Evolutionary conservation across 306 rosid genomes (phyloP).

Genomic region (Amphicarpaea edgeworthii): DNA sequence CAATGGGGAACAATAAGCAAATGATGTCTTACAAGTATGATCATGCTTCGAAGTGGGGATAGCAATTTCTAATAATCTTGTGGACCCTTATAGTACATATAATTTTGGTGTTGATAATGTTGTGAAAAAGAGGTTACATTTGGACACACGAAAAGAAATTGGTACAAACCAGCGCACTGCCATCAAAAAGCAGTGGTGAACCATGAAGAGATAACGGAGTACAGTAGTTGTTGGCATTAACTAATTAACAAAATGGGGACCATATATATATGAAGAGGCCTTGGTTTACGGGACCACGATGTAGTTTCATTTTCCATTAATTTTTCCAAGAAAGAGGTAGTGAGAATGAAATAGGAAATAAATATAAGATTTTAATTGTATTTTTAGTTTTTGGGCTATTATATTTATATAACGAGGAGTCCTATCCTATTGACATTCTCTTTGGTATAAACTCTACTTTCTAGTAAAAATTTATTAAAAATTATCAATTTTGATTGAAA

Average conservation of each 20-base stretch:
- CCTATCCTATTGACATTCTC: no score
- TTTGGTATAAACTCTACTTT: no score
- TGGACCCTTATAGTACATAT: background rate
- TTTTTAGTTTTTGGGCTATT: no score
- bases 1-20: background rate
- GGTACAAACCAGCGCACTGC: background rate
- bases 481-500: no score
- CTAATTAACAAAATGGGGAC: background rate
- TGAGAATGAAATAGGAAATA: background rate
- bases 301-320: background rate
- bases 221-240: background rate
- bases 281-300: background rate
- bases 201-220: background rate
- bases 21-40: background rate
- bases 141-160: background rate
- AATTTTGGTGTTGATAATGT: background rate
- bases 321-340: background rate
- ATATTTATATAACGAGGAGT: no score
- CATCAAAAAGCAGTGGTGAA: background rate
- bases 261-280: background rate
- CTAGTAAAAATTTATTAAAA: no score
- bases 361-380: no score
- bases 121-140: background rate
- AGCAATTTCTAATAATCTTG: background rate
- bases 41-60: background rate